Percentiles rank a stretch among this genome's conserved stretches.
phyloP scores from a whole-genome alignment of 805 yeast genomes.

The Nakazawaea anatomiae region DNA sequence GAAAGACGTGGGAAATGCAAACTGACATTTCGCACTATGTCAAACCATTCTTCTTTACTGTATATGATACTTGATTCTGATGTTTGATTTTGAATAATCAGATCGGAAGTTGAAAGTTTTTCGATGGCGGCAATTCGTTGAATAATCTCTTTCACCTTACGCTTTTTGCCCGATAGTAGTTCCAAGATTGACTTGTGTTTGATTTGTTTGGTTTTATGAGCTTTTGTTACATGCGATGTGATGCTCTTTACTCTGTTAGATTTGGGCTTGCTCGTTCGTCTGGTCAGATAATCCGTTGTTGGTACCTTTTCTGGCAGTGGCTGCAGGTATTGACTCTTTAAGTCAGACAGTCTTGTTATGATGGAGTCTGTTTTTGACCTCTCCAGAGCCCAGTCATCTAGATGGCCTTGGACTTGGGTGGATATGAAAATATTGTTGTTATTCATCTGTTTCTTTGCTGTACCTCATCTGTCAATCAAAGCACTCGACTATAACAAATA shows the following conservation, averaged over 20 bases:
- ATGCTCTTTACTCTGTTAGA: slow-evolving; percentile 16
- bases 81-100: not conserved
- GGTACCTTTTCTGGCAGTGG: not conserved
- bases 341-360: not conserved
- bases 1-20: slow-evolving; percentile 21
- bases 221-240: slow-evolving; percentile 18
- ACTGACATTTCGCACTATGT: slow-evolving; percentile 17
- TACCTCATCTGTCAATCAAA: not conserved
- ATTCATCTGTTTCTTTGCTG: not conserved
- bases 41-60: slow-evolving; percentile 23
- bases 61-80: slow-evolving; percentile 14
- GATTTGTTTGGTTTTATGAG: slow-evolving; percentile 13
- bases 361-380: not conserved
- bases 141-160: slow-evolving; percentile 22
- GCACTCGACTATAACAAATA: not conserved
- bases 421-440: slow-evolving; percentile 4
- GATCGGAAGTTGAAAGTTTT: not conserved
- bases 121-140: slow-evolving; percentile 13
- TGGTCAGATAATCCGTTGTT: not conserved
- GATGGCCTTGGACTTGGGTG: slow-evolving; percentile 9
- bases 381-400: slow-evolving; percentile 9
- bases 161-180: slow-evolving; percentile 24
- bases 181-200: slow-evolving; percentile 16
- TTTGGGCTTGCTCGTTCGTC: not conserved
- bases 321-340: not conserved